A percentile compares a stretch with the other conserved stretches of the same genome.
phyloP scores from a whole-genome alignment of 352 stramenopile species.

The Globisporangium megalacanthum region DNA sequence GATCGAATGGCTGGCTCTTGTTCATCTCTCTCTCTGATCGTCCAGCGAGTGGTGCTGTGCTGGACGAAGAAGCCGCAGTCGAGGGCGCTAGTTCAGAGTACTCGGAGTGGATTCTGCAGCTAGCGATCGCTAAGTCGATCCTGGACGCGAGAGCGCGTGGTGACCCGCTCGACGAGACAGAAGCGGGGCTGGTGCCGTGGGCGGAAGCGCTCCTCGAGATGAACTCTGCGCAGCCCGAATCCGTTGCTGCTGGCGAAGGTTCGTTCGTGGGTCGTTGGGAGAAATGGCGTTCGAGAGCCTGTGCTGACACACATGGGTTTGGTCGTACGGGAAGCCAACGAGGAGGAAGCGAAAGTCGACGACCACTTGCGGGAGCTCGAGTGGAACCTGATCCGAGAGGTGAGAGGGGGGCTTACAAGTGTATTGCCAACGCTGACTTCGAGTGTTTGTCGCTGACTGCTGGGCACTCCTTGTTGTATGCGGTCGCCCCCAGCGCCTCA shows the following conservation, averaged over 20 bases:
- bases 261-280: neutral
- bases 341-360: neutral
- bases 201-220: slow-evolving; percentile 58
- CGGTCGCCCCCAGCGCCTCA: slow-evolving; percentile 34
- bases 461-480: neutral
- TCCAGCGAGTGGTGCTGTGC: slow-evolving; percentile 4
- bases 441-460: neutral
- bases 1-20: neutral
- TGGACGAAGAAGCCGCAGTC: neutral
- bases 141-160: slow-evolving; percentile 53
- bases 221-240: slow-evolving; percentile 16
- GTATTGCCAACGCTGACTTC: too few relatives aligned
- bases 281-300: neutral
- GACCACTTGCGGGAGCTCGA: slow-evolving; percentile 42
- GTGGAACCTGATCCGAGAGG: slow-evolving; percentile 57
- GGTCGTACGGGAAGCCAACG: slow-evolving; percentile 1
- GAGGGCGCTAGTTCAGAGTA: slow-evolving; percentile 13
- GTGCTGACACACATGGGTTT: neutral
- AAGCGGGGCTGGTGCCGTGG: slow-evolving; percentile 56
- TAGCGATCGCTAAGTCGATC: slow-evolving; percentile 61
- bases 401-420: slow-evolving; percentile 3
- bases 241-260: slow-evolving; percentile 1
- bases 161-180: slow-evolving; percentile 36
- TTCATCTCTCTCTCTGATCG: neutral
- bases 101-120: slow-evolving; percentile 59